phyloP scores from a whole-genome alignment of 2,329 filamentous ascomycete species.

The Grosmannia huntii region DNA sequence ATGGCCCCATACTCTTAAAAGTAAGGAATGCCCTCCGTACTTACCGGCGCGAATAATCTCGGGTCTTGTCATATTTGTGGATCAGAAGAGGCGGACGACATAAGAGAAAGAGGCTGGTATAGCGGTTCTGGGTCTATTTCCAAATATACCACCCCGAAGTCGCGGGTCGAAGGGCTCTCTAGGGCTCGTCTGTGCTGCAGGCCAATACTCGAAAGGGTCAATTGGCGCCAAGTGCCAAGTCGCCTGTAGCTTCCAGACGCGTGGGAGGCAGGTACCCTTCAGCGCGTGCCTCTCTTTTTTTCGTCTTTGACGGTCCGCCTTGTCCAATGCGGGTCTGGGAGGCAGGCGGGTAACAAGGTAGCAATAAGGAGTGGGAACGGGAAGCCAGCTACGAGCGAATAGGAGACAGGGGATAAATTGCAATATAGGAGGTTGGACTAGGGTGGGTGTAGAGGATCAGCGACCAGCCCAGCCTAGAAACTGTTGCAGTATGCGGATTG shows the following conservation, averaged over 20 bases:
- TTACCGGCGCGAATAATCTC: slow-evolving; percentile 48
- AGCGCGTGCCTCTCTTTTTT: not conserved
- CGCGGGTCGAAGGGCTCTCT: slow-evolving; percentile 4
- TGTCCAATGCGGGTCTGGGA: slow-evolving; percentile 6
- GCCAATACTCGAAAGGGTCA: not conserved
- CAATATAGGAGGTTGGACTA: slow-evolving; percentile 10
- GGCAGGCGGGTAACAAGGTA: slow-evolving; percentile 1
- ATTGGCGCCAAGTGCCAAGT: too few species aligned
- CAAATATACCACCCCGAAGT: not conserved
- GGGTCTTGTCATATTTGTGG: slow-evolving; percentile 42
- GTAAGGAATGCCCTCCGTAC: slow-evolving; percentile 15
- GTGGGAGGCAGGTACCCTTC: not conserved
- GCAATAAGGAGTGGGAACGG: not conserved
- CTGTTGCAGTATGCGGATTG: not conserved
- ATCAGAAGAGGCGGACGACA: slow-evolving; percentile 19
- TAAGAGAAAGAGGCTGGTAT: slow-evolving; percentile 9
- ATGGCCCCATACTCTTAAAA: not conserved
- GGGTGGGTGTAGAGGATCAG: slow-evolving; percentile 6
- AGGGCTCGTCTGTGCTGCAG: not conserved
- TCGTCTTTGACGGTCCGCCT: slow-evolving; percentile 2
- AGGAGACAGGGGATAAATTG: slow-evolving; percentile 10
- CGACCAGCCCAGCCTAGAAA: not conserved
- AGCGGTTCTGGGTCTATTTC: not conserved
- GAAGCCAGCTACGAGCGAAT: not conserved
- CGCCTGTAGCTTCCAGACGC: not conserved